phyloP scores from a whole-genome alignment of 495 filamentous ascomycete genomes.

The Xylaria scruposa region DNA sequence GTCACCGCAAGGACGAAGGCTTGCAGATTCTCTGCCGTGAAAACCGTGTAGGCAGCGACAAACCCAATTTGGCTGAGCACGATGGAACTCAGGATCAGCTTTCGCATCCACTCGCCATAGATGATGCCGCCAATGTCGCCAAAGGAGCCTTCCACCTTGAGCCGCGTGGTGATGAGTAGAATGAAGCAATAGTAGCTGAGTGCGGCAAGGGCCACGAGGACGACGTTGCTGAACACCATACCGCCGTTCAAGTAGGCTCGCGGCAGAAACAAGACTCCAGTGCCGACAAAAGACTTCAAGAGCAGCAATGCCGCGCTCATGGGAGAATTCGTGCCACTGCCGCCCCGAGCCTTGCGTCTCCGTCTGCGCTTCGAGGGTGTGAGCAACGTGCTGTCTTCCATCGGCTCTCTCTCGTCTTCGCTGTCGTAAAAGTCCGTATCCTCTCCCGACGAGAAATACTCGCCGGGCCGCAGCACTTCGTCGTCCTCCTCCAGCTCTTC shows the following conservation, averaged over 20 bases:
- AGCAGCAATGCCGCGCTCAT: slow-evolving; percentile 80
- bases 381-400: slow-evolving; percentile 83
- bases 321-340: slow-evolving; percentile 72
- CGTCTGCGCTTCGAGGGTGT: slow-evolving; percentile 73
- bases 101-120: slow-evolving; percentile 90
- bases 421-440: slow-evolving; percentile 59
- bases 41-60: slow-evolving; percentile 97
- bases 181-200: slow-evolving; percentile 98
- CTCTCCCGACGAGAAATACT: slow-evolving; percentile 79
- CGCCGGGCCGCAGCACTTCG: slow-evolving; percentile 80
- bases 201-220: slow-evolving; percentile 80
- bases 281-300: slow-evolving; percentile 96
- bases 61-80: slow-evolving; percentile 95
- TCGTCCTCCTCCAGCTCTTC: slow-evolving; percentile 96
- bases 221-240: slow-evolving; percentile 94
- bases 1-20: slow-evolving; percentile 87
- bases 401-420: slow-evolving; percentile 72
- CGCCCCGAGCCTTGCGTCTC: slow-evolving; percentile 72
- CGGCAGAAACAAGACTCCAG: slow-evolving; percentile 94
- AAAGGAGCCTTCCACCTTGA: slow-evolving; percentile 86
- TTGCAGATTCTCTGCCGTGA: slow-evolving; percentile 93
- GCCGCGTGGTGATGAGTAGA: slow-evolving; percentile 82
- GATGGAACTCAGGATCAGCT: slow-evolving; percentile 85
- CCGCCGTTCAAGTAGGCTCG: slow-evolving; percentile 92
- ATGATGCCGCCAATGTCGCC: slow-evolving; percentile 93